Conservation (phyloP, 352 stramenopile genomes). For the Phytophthora syringae region DNA sequence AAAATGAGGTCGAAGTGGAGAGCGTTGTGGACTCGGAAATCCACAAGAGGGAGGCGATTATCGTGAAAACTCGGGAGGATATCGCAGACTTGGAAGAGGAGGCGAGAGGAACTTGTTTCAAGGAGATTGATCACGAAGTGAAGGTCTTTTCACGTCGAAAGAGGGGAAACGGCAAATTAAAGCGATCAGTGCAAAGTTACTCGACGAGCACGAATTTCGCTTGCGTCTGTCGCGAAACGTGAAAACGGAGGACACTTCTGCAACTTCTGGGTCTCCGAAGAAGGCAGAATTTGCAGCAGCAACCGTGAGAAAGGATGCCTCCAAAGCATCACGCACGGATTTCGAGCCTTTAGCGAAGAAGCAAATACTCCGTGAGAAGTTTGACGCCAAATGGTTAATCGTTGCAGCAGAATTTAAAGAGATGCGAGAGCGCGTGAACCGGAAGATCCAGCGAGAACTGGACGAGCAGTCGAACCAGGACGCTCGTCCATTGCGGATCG, state of each 20-base stretch:
- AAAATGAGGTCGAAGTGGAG: constrained; percentile 78
- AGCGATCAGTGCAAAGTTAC: constrained; percentile 62
- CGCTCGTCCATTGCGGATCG: constrained; percentile 71
- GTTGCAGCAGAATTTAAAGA: constrained; percentile 70
- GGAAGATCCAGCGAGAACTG: constrained; percentile 75
- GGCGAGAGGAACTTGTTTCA: constrained; percentile 73
- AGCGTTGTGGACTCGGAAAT: constrained; percentile 75
- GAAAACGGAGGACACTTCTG: constrained; percentile 8
- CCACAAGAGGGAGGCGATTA: constrained; percentile 64
- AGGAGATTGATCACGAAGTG: constrained; percentile 72
- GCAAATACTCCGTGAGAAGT: constrained; percentile 75
- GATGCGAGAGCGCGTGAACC: constrained; percentile 74
- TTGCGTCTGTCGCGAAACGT: constrained; percentile 63
- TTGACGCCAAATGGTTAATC: constrained; percentile 63
- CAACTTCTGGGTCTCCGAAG: constrained; percentile 4
- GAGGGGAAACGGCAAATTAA: constrained; percentile 78
- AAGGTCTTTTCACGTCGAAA: constrained; percentile 72
- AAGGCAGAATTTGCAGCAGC: background rate
- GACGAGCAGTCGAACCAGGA: constrained; percentile 66
- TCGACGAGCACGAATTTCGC: constrained; percentile 88
- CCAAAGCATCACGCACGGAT: constrained; percentile 68
- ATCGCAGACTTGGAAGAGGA: constrained; percentile 82
- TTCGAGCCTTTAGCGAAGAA: constrained; percentile 88
- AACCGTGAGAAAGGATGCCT: constrained; percentile 58
- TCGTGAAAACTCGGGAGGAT: constrained; percentile 77